Percentiles rank a stretch among this genome's conserved stretches.
phyloP scores from a whole-genome alignment of 352 stramenopile species.

The Pythium chondricola region DNA sequence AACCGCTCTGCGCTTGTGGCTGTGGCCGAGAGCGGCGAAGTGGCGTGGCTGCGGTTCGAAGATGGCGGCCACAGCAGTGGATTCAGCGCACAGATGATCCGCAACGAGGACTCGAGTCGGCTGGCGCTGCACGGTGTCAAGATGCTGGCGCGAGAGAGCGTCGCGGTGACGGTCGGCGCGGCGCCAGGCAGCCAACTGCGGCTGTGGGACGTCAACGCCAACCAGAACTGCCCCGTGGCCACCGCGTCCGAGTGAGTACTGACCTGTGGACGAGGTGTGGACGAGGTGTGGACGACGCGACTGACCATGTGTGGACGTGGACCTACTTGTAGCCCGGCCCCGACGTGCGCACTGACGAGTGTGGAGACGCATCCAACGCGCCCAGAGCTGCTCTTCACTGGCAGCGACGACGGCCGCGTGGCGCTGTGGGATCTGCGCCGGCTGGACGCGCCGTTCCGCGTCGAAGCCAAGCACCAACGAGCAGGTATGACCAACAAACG shows the following conservation, averaged over 20 bases:
- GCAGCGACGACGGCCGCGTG: constrained; percentile 56
- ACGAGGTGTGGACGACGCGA: not conserved
- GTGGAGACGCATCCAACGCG: constrained; percentile 73
- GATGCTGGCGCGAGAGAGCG: constrained; percentile 54
- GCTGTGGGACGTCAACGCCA: constrained; percentile 65
- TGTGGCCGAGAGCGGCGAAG: constrained; percentile 39
- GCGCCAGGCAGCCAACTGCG: constrained; percentile 56
- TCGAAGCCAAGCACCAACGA: constrained; percentile 55
- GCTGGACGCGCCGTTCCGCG: constrained; percentile 54
- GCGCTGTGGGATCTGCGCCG: constrained; percentile 74
- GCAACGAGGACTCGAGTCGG: constrained; percentile 42
- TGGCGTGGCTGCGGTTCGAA: constrained; percentile 70
- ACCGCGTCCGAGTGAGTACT: constrained; percentile 46
- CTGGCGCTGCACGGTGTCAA: constrained; percentile 63
- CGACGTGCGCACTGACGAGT: constrained; percentile 38
- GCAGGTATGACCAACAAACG: constrained; percentile 23
- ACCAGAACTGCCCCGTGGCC: constrained; percentile 48
- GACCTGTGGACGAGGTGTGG: not conserved
- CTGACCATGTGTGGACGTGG: not conserved
- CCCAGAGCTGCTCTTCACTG: constrained; percentile 69
- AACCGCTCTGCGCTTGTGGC: constrained; percentile 41
- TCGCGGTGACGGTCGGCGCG: constrained; percentile 69
- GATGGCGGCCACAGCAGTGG: constrained; percentile 10
- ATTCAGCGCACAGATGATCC: constrained; percentile 3
- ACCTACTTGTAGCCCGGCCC: constrained; percentile 24